These are phyloP conservation scores for Phytophthora hybrid DNA, from an alignment of 352 stramenopile genomes.

Conservation along the genomic window DNA sequence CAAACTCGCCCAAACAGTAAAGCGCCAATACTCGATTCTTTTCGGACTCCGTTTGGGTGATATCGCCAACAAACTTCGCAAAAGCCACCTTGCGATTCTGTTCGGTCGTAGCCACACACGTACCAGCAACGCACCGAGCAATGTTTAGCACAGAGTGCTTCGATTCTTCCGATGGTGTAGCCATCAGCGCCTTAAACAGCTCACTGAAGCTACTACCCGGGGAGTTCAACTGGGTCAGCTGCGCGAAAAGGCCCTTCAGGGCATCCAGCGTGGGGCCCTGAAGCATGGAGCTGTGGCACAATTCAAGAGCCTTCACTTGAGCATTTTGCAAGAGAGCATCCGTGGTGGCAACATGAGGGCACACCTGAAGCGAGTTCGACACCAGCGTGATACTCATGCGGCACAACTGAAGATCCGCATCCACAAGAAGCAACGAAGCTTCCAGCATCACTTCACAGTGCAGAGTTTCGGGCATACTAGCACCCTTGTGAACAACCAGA, in stretches of 20 bases:
- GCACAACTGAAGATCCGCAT: slow-evolving; percentile 97
- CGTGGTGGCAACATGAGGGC: slow-evolving; percentile 60
- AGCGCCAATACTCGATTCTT: slow-evolving; percentile 92
- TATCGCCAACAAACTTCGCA: slow-evolving; percentile 75
- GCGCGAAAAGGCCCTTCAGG: slow-evolving; percentile 68
- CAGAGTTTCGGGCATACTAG: slow-evolving; percentile 74
- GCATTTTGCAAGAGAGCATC: slow-evolving; percentile 73
- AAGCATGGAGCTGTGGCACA: slow-evolving; percentile 94
- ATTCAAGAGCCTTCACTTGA: slow-evolving; percentile 80
- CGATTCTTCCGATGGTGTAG: slow-evolving; percentile 61
- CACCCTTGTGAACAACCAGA: slow-evolving; percentile 85
- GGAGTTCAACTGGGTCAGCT: slow-evolving; percentile 68
- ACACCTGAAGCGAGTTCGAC: slow-evolving; percentile 76
- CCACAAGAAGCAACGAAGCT: slow-evolving; percentile 90
- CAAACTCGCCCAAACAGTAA: slow-evolving; percentile 96
- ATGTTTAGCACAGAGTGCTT: slow-evolving; percentile 96
- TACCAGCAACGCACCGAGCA: slow-evolving; percentile 92
- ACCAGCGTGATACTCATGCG: slow-evolving; percentile 93
- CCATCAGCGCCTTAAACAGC: slow-evolving; percentile 87
- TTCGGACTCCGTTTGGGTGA: slow-evolving; percentile 60
- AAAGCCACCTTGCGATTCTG: slow-evolving; percentile 77
- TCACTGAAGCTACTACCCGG: slow-evolving; percentile 82
- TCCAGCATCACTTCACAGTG: slow-evolving; percentile 93
- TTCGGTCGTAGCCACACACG: slow-evolving; percentile 68
- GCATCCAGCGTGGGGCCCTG: slow-evolving; percentile 82